A percentile compares a stretch with the other conserved stretches of the same genome.
Evolutionary conservation across 345 rosid species (phyloP).

Genomic region (Aquilaria sinensis): DNA sequence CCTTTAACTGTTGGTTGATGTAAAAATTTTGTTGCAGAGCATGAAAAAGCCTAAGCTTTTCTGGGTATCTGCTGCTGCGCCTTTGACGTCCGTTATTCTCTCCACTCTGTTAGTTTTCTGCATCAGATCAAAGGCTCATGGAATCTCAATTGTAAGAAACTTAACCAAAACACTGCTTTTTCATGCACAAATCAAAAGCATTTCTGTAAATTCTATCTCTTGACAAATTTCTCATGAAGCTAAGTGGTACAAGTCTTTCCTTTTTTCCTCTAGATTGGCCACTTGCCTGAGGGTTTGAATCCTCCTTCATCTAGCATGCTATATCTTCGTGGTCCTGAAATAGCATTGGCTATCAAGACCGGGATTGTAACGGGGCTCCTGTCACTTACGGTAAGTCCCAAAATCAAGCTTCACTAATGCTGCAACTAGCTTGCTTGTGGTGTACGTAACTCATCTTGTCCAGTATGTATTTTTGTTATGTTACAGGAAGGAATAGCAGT

Average conservation of each 20-base stretch:
- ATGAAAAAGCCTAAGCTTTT: constrained; percentile 80
- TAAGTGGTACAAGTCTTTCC: background rate
- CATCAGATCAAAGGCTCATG: constrained; percentile 53
- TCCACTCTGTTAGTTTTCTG: constrained; percentile 52
- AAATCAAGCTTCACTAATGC: background rate
- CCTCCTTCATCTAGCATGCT: constrained; percentile 90
- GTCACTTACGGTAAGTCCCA: constrained; percentile 71
- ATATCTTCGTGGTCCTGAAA: constrained; percentile 44
- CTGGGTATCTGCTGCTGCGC: constrained; percentile 97
- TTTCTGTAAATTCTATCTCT: background rate
- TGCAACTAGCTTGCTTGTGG: background rate
- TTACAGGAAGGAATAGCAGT: constrained; percentile 97
- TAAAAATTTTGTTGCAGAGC: constrained; percentile 39
- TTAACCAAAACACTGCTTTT: background rate
- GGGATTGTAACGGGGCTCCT: constrained; percentile 87
- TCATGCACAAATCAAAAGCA: background rate
- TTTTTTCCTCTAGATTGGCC: constrained; percentile 59
- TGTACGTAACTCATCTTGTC: background rate
- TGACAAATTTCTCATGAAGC: background rate
- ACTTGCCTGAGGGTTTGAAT: constrained; percentile 86
- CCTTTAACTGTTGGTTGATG: constrained; percentile 2
- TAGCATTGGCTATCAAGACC: constrained; percentile 75
- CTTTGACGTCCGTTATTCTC: constrained; percentile 69
- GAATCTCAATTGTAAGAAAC: constrained; percentile 64
- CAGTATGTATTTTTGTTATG: background rate